Conservation (phyloP, 768 basidiomycete species). For the Mycena albidolilacea region DNA sequence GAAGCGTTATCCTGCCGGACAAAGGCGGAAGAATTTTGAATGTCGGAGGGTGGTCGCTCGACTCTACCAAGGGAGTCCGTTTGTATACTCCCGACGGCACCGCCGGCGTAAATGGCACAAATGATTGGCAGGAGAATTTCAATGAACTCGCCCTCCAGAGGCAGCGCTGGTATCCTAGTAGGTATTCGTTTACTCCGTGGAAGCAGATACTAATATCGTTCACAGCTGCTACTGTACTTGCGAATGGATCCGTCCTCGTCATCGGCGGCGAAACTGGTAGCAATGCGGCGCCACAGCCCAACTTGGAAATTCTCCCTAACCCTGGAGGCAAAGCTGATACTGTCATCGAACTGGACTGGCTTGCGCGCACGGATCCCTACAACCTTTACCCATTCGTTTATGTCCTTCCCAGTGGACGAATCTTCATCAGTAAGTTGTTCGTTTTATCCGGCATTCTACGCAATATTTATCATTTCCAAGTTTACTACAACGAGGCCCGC, state of each 20-base stretch:
- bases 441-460: neutral
- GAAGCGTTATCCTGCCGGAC: slow-evolving; percentile 80
- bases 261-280: slow-evolving; percentile 79
- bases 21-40: slow-evolving; percentile 77
- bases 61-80: slow-evolving; percentile 81
- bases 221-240: slow-evolving; percentile 74
- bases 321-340: slow-evolving; percentile 74
- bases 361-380: slow-evolving; percentile 81
- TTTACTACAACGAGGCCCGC: slow-evolving; percentile 88
- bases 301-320: slow-evolving; percentile 79
- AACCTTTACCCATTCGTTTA: slow-evolving; percentile 86
- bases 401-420: slow-evolving; percentile 75
- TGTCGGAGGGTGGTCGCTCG: slow-evolving; percentile 79
- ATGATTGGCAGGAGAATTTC: slow-evolving; percentile 85
- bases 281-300: slow-evolving; percentile 77
- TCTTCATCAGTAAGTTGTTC: slow-evolving; percentile 74
- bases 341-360: slow-evolving; percentile 72
- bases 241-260: slow-evolving; percentile 76
- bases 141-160: slow-evolving; percentile 69
- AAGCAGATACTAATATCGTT: slow-evolving; percentile 53
- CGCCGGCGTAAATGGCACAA: slow-evolving; percentile 78
- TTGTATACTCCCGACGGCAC: slow-evolving; percentile 80
- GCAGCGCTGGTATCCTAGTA: slow-evolving; percentile 51
- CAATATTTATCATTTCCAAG: slow-evolving; percentile 49
- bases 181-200: slow-evolving; percentile 16